Evolutionary conservation across 2,329 filamentous ascomycete genomes (phyloP).

Genomic region (Paraphaeosphaeria minitans): DNA sequence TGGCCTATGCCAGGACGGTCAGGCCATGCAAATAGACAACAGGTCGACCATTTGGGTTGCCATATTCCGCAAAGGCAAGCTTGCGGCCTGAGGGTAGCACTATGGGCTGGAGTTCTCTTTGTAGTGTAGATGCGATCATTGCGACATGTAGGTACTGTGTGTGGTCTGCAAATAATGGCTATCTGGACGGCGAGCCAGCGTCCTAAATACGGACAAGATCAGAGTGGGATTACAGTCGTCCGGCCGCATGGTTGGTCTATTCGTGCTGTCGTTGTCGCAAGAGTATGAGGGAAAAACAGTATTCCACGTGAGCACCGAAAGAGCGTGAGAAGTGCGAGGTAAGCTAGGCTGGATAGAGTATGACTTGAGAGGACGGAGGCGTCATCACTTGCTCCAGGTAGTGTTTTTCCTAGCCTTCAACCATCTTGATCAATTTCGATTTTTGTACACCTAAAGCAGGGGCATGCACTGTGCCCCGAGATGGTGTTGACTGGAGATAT

Average conservation of each 20-base stretch:
- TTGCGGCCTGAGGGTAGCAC: neutral
- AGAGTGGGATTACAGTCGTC: neutral
- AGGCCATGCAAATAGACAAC: slow-evolving; percentile 5
- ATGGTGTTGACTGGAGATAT: too few species aligned
- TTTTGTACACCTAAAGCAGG: too few species aligned
- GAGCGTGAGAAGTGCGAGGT: slow-evolving; percentile 1
- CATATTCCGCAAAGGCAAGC: slow-evolving; percentile 1
- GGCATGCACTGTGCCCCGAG: too few species aligned
- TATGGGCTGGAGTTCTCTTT: neutral
- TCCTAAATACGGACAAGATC: neutral
- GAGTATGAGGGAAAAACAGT: neutral
- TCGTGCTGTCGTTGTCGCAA: neutral
- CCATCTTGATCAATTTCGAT: too few species aligned
- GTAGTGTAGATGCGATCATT: neutral
- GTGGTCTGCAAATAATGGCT: neutral
- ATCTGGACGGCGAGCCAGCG: too few species aligned
- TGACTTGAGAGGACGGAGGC: too few species aligned
- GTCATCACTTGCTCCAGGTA: too few species aligned
- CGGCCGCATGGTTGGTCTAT: neutral
- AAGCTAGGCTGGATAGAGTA: slow-evolving; percentile 1
- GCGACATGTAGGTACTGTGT: neutral
- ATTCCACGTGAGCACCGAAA: neutral
- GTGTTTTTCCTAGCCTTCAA: too few species aligned
- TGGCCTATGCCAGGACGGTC: slow-evolving; percentile 8
- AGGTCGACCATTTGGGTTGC: slow-evolving; percentile 1